Evolutionary conservation across 2,329 filamentous ascomycete genomes (phyloP).

Genomic region (Pseudomassariella vexata): DNA sequence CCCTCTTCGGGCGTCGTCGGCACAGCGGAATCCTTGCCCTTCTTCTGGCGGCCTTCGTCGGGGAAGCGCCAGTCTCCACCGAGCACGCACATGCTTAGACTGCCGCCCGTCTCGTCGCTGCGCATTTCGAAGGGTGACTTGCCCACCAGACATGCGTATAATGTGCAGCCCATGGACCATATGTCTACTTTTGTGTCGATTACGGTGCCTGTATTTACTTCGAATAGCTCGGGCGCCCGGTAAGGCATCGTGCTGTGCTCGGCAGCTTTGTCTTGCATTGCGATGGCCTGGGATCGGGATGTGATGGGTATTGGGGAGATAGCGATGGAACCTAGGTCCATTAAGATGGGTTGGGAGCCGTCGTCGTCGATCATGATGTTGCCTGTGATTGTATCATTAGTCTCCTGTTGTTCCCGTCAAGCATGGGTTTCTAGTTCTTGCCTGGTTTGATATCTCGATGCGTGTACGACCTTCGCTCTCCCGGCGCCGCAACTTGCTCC

Average conservation of each 20-base stretch:
- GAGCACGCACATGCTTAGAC: slow-evolving; percentile 83
- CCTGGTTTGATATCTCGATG: slow-evolving; percentile 97
- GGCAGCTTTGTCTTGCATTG: slow-evolving; percentile 88
- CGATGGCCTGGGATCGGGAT: slow-evolving; percentile 81
- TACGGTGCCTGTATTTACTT: slow-evolving; percentile 86
- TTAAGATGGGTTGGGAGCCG: slow-evolving; percentile 82
- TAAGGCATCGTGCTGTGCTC: slow-evolving; percentile 99
- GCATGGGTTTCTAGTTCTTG: slow-evolving; percentile 37
- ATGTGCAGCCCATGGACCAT: slow-evolving; percentile 95
- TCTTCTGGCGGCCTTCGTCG: slow-evolving; percentile 62
- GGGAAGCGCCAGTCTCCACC: slow-evolving; percentile 97
- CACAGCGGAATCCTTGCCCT: slow-evolving; percentile 29
- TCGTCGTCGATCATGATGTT: slow-evolving; percentile 99
- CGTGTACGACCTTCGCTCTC: slow-evolving; percentile 73
- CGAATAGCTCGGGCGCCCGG: slow-evolving; percentile 93
- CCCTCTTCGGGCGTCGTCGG: slow-evolving; percentile 33
- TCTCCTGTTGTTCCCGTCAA: too few species aligned
- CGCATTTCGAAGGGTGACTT: slow-evolving; percentile 96
- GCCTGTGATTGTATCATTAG: slow-evolving; percentile 44
- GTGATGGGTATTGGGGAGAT: slow-evolving; percentile 85
- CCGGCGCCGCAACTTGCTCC: slow-evolving; percentile 65
- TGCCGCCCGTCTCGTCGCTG: slow-evolving; percentile 92
- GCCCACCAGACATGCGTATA: slow-evolving; percentile 93
- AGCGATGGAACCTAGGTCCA: slow-evolving; percentile 92
- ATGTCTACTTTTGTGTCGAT: slow-evolving; percentile 98